phyloP scores from a whole-genome alignment of 352 stramenopile species.

The Globisporangium camurandrum region DNA sequence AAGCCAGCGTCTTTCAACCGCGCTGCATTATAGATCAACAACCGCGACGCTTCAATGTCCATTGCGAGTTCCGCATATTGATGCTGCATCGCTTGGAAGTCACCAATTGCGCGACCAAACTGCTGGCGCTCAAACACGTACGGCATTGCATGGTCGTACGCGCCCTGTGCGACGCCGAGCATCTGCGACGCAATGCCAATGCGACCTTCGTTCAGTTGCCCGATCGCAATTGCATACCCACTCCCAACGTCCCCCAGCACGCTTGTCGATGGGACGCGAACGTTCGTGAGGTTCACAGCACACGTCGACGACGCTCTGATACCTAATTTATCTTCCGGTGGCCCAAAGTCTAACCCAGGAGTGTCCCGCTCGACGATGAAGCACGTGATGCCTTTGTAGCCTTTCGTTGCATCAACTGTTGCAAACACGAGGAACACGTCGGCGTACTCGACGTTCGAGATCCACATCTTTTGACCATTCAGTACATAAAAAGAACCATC shows the following conservation, averaged over 20 bases:
- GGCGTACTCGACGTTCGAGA: constrained; percentile 90
- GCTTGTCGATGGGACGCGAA: constrained; percentile 81
- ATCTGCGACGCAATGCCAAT: constrained; percentile 95
- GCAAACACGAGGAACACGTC: constrained; percentile 93
- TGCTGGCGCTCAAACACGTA: constrained; percentile 91
- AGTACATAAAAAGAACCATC: constrained; percentile 91
- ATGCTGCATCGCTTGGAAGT: constrained; percentile 93
- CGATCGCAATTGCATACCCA: constrained; percentile 93
- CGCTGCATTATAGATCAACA: constrained; percentile 91
- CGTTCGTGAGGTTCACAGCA: constrained; percentile 87
- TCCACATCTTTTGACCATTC: constrained; percentile 94
- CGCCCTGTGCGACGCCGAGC: constrained; percentile 90
- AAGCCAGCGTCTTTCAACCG: constrained; percentile 86
- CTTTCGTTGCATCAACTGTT: constrained; percentile 72
- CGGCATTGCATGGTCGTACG: constrained; percentile 87
- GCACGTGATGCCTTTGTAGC: constrained; percentile 95
- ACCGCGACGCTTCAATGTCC: constrained; percentile 83
- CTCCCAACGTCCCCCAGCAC: constrained; percentile 86
- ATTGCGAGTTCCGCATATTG: constrained; percentile 90
- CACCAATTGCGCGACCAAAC: constrained; percentile 88
- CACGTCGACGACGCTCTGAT: constrained; percentile 91
- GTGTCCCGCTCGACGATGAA: constrained; percentile 92
- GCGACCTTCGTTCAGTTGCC: constrained; percentile 88
- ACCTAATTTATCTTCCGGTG: constrained; percentile 93
- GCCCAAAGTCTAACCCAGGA: constrained; percentile 81